phyloP scores from a whole-genome alignment of 805 yeast genomes.

The Candida palmyrensis region DNA sequence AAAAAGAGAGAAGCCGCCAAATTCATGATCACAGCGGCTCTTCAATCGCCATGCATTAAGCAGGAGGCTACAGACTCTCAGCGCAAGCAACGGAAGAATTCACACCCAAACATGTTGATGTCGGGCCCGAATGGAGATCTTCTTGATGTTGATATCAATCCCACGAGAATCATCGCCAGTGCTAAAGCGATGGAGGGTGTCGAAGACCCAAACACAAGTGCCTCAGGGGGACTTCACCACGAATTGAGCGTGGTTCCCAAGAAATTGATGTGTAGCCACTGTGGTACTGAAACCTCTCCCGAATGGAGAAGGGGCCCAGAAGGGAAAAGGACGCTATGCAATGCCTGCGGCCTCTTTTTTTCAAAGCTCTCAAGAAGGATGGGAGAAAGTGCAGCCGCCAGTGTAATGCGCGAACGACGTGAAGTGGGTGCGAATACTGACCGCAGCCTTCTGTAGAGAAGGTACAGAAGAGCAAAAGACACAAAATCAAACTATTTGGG shows the following conservation, averaged over 20 bases:
- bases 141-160: constrained; percentile 1
- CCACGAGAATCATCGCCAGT: constrained; percentile 1
- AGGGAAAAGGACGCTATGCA: constrained; percentile 78
- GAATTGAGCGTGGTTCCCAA: constrained; percentile 11
- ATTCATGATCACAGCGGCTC: too few species aligned
- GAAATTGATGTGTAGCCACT: constrained; percentile 40
- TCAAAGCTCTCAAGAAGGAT: constrained; percentile 52
- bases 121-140: constrained; percentile 1
- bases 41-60: too few species aligned
- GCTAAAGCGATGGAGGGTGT: constrained; percentile 1
- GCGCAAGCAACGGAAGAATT: too few species aligned
- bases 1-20: too few species aligned
- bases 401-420: constrained; percentile 17
- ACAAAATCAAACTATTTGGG: too few species aligned
- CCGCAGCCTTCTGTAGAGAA: constrained; percentile 1
- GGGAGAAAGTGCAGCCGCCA: constrained; percentile 39
- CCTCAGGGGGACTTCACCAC: constrained; percentile 11
- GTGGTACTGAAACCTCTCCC: constrained; percentile 73
- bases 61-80: too few species aligned
- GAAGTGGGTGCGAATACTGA: constrained; percentile 3
- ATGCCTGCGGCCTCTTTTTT: constrained; percentile 85
- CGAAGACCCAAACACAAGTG: constrained; percentile 1
- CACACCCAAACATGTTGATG: not conserved
- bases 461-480: too few species aligned
- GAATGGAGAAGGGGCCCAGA: constrained; percentile 93